Evolutionary conservation across 2,329 filamentous ascomycete species (phyloP).

Genomic region (Neofusicoccum umdonicola): DNA sequence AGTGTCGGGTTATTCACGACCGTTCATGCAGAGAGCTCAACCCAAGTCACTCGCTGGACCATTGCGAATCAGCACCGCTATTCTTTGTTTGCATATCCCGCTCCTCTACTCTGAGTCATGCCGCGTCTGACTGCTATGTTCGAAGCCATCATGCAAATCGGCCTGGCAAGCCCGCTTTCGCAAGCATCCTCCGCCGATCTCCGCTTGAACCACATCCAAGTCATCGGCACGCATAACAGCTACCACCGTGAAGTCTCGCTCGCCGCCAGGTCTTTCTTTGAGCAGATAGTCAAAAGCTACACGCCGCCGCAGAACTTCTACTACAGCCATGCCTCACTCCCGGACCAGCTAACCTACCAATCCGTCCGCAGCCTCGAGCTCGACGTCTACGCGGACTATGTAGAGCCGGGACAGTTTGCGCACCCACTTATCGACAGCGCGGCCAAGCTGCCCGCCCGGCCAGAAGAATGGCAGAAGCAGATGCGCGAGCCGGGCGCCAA

Average conservation of each 20-base stretch:
- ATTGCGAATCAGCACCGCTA: background rate
- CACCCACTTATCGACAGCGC: conserved; percentile 44
- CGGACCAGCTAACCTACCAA: conserved; percentile 47
- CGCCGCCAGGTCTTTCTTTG: conserved; percentile 42
- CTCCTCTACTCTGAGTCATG: background rate
- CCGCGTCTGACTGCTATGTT: conserved; percentile 1
- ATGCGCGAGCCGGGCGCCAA: conserved; percentile 47
- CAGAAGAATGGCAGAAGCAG: conserved; percentile 34
- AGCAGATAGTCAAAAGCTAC: conserved; percentile 33
- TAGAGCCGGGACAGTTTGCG: conserved; percentile 49
- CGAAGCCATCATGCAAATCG: background rate
- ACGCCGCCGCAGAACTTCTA: conserved; percentile 41
- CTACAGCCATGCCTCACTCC: conserved; percentile 48
- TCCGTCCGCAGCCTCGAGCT: conserved; percentile 49
- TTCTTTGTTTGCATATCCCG: background rate
- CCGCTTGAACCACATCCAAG: conserved; percentile 53
- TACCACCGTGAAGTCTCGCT: conserved; percentile 49
- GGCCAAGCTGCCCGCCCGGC: conserved; percentile 39
- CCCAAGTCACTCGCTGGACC: background rate
- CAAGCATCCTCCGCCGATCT: conserved; percentile 22
- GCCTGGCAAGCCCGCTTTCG: background rate
- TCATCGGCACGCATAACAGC: conserved; percentile 53
- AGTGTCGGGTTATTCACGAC: background rate
- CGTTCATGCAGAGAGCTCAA: background rate
- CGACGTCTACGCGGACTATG: conserved; percentile 48